phyloP scores from a whole-genome alignment of 2,329 filamentous ascomycete genomes.

The Penicillium sp. region DNA sequence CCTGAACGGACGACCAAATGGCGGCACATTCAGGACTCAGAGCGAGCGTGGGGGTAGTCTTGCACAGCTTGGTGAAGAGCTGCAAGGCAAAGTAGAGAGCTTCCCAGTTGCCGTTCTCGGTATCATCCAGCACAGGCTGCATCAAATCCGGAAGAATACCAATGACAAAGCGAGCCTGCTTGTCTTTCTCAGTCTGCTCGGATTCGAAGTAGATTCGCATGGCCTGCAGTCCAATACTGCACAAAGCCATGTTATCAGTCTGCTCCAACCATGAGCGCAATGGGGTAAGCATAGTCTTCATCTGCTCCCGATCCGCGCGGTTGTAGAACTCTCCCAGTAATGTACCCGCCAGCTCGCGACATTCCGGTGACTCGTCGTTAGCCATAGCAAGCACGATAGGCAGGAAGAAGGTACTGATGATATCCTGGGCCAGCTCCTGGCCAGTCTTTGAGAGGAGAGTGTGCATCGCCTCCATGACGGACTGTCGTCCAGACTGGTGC shows the following conservation, averaged over 20 bases:
- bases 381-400: constrained; percentile 81
- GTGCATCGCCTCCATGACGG: constrained; percentile 89
- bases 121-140: constrained; percentile 49
- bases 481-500: constrained; percentile 82
- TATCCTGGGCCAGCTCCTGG: constrained; percentile 77
- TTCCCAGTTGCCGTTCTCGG: constrained; percentile 62
- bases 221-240: constrained; percentile 73
- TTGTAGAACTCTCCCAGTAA: constrained; percentile 80
- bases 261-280: constrained; percentile 76
- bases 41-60: constrained; percentile 64
- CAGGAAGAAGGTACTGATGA: constrained; percentile 79
- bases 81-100: constrained; percentile 73
- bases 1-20: constrained; percentile 72
- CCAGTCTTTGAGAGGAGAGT: constrained; percentile 83
- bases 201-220: constrained; percentile 82
- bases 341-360: constrained; percentile 76
- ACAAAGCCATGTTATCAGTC: constrained; percentile 69
- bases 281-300: constrained; percentile 69
- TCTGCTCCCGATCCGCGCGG: constrained; percentile 71
- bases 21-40: constrained; percentile 60
- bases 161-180: constrained; percentile 66
- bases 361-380: constrained; percentile 86
- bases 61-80: constrained; percentile 66
- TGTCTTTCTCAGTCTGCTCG: constrained; percentile 63
- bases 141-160: constrained; percentile 58